Conservation (phyloP, 306 rosid genomes). For the Cucurbita ficifolia region DNA sequence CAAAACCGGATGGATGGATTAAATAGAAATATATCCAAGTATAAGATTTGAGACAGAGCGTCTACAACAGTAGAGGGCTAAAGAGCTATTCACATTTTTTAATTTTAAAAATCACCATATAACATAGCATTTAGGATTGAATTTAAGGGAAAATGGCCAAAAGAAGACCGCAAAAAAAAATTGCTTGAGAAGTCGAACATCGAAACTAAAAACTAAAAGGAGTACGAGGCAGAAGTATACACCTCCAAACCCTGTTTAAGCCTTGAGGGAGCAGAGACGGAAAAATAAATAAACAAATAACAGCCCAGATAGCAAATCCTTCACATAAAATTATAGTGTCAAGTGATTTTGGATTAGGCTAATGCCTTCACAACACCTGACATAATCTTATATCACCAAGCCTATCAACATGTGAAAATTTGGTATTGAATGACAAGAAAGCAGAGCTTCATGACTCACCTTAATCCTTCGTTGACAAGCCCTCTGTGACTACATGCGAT, state of each 20-base stretch:
- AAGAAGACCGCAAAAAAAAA: neutral
- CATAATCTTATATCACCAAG: neutral
- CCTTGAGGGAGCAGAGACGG: neutral
- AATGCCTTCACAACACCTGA: neutral
- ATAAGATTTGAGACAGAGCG: neutral
- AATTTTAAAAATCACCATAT: neutral
- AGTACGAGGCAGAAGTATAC: neutral
- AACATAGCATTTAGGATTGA: neutral
- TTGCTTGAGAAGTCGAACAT: neutral
- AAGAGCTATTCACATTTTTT: neutral
- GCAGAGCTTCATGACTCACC: neutral
- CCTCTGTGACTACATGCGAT: conserved; percentile 60
- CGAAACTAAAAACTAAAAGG: neutral
- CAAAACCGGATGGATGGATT: neutral
- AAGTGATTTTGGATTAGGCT: neutral
- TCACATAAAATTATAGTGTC: neutral
- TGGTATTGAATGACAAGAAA: neutral
- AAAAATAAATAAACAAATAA: neutral
- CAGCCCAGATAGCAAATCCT: neutral
- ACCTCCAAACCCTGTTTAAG: neutral
- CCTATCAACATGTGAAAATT: neutral
- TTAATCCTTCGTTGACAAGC: conserved; percentile 34
- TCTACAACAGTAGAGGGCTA: neutral
- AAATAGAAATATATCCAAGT: neutral
- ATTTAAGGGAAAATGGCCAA: neutral